Base-by-base conservation (phyloP, 257 asterid species). In the Gentiana straminea region DNA sequence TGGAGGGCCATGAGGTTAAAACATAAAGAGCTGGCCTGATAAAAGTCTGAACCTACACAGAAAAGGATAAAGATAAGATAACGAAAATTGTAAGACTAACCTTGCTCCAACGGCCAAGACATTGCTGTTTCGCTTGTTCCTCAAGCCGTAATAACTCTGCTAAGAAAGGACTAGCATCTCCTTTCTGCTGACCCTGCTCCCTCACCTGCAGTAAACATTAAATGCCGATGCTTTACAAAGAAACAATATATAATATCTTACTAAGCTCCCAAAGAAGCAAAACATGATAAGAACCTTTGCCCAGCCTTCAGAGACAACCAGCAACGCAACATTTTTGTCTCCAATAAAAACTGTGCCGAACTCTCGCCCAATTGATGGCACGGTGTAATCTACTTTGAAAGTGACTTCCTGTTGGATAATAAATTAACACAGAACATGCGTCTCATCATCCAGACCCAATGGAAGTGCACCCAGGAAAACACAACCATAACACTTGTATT, bases 221-320 rank as follows among this genome's bases (percentile, higher is more conserved):
- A 9, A 7, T 12, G 35, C 35, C 24, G 55, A 11, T 37, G 9
- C 7, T 15, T 54, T 59, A 37, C 12, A 12, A 24, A 45, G 38
- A 43, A 3, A 45, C 1, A 9, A 56, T 41, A 10, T 10, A 41
- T 2, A 13, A 35, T 47, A 33, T 7, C 44, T 10, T 33, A 52
- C 11, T n/a, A 54, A n/a, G 39, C 45, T 43, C 15, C 43, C 35
- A 49, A 55, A 64, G 33, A 60, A 52, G 12, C 32, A 58, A 63
- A 58, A 43, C 56, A 4, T 36, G 52, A 32, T 33, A 4, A 37
- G 50, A 54, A 89, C 99, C 99, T 80, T 92, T 9, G 99, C 97
- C 99, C 99, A 92, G 74, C 99, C 99, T 37, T 82, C 94, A 73
- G 94, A 71, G 32, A 79, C 94, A 67, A 92, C 94, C 52, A 85